A percentile compares a stretch with the other conserved stretches of the same genome.
Conservation (phyloP, 768 basidiomycete species). For the Tricholoma sp. region DNA sequence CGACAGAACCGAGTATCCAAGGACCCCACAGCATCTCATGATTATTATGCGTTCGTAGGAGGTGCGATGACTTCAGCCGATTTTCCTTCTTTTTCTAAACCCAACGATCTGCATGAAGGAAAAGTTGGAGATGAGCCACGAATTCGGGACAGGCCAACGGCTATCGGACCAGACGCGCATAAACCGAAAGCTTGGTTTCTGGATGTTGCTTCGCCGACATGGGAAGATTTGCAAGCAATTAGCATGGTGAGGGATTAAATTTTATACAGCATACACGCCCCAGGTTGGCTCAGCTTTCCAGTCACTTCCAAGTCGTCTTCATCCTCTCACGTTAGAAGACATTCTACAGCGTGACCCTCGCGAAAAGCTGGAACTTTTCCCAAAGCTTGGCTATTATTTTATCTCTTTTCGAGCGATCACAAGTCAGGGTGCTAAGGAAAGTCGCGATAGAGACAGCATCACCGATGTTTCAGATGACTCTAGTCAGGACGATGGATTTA, state of each 20-base stretch:
- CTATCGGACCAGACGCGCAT: neutral
- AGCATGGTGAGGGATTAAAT: slow-evolving; percentile 55
- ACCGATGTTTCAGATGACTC: slow-evolving; percentile 14
- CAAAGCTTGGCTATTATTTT: slow-evolving; percentile 88
- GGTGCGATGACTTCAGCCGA: slow-evolving; percentile 11
- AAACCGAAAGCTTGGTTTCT: slow-evolving; percentile 79
- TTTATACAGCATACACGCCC: neutral
- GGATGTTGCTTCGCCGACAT: slow-evolving; percentile 82
- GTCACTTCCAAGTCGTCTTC: slow-evolving; percentile 65
- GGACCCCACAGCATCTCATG: slow-evolving; percentile 5
- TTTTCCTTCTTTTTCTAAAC: slow-evolving; percentile 2
- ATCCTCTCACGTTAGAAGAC: slow-evolving; percentile 91
- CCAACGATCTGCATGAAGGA: neutral
- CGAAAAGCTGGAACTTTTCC: slow-evolving; percentile 87
- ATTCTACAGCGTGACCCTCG: slow-evolving; percentile 87
- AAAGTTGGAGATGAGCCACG: neutral
- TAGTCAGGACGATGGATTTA: slow-evolving; percentile 33
- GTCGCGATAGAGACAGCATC: slow-evolving; percentile 22
- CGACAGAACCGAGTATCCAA: slow-evolving; percentile 16
- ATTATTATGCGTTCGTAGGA: slow-evolving; percentile 13
- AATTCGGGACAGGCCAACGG: neutral
- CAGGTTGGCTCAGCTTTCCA: slow-evolving; percentile 20
- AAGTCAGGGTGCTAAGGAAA: slow-evolving; percentile 38
- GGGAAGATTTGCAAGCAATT: slow-evolving; percentile 82
- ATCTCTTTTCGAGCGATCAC: slow-evolving; percentile 84